Conservation (phyloP, 108 stramenopile genomes). For the Aurantiochytrium sp. region DNA sequence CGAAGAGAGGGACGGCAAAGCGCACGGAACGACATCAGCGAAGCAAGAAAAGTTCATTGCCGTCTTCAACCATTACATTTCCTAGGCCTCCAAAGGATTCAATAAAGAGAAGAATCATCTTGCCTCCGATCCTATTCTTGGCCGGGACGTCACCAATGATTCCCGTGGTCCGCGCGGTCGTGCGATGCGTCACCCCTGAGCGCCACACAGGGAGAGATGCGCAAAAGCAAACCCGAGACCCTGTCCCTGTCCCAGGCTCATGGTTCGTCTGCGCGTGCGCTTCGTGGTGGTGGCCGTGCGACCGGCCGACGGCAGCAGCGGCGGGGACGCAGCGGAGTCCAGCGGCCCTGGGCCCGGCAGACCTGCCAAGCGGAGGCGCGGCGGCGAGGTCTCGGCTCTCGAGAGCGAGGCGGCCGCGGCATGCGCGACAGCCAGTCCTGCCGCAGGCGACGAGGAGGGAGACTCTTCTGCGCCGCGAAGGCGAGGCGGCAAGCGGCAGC, state of each 20-base stretch:
- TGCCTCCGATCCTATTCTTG: not conserved
- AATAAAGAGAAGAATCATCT: not conserved
- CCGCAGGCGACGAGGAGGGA: too few species aligned
- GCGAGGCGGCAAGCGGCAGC: too few species aligned
- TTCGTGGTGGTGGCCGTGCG: not conserved
- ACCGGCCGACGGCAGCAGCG: not conserved
- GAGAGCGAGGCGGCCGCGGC: too few species aligned
- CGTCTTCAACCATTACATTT: not conserved
- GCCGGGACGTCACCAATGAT: not conserved
- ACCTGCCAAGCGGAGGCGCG: too few species aligned
- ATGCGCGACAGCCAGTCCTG: too few species aligned
- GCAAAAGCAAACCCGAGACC: not conserved
- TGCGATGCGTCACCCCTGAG: not conserved
- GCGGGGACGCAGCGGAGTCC: not conserved
- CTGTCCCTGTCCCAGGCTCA: not conserved
- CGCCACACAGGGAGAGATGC: not conserved
- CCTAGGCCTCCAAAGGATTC: not conserved
- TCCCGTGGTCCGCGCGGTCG: not conserved
- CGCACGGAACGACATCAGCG: slow-evolving; percentile 46
- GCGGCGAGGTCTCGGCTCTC: too few species aligned
- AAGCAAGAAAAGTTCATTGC: slow-evolving; percentile 40
- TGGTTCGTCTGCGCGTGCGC: not conserved
- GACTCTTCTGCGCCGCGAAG: too few species aligned
- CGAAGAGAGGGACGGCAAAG: slow-evolving; percentile 32
- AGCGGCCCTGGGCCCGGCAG: too few species aligned